Percentiles rank a stretch among this genome's conserved stretches.
Conservation (phyloP, 2,329 filamentous ascomycete genomes). For the Calonectria montana region DNA sequence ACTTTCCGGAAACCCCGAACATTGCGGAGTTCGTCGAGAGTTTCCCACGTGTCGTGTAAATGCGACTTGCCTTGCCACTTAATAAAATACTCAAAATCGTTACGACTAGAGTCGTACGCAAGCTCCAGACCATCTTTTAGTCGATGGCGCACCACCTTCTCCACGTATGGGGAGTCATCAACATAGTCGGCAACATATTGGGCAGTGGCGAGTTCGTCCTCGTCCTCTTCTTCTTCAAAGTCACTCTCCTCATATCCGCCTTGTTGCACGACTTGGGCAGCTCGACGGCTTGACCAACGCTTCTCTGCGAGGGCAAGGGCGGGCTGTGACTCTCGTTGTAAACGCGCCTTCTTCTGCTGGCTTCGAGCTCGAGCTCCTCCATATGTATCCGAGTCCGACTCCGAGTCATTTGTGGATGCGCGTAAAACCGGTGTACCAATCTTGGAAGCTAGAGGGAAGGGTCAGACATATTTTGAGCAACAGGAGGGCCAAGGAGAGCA, state of each 20-base stretch:
- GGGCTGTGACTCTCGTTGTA: slow-evolving; percentile 75
- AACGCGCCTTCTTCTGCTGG: slow-evolving; percentile 80
- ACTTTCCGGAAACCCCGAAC: slow-evolving; percentile 88
- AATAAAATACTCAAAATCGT: slow-evolving; percentile 91
- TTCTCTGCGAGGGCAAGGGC: slow-evolving; percentile 80
- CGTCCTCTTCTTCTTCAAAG: slow-evolving; percentile 72
- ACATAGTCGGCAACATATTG: slow-evolving; percentile 78
- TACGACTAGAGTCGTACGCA: slow-evolving; percentile 66
- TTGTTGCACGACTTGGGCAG: slow-evolving; percentile 77
- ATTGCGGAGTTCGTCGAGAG: slow-evolving; percentile 77
- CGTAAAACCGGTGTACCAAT: slow-evolving; percentile 66
- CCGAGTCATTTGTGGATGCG: slow-evolving; percentile 69
- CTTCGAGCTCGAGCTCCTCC: slow-evolving; percentile 79
- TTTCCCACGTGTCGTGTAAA: slow-evolving; percentile 96
- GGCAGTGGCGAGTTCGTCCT: slow-evolving; percentile 68
- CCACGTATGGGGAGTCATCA: slow-evolving; percentile 86
- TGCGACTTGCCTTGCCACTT: slow-evolving; percentile 98
- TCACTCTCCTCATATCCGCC: slow-evolving; percentile 76
- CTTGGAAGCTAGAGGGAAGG: slow-evolving; percentile 64
- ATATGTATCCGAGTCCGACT: slow-evolving; percentile 81
- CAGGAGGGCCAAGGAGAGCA: background rate
- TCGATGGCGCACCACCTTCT: slow-evolving; percentile 89
- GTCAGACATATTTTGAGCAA: slow-evolving; percentile 30
- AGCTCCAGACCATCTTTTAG: slow-evolving; percentile 75
- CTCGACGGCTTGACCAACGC: slow-evolving; percentile 89